phyloP scores from a whole-genome alignment of 495 filamentous ascomycete species.

The Tuber brumale region DNA sequence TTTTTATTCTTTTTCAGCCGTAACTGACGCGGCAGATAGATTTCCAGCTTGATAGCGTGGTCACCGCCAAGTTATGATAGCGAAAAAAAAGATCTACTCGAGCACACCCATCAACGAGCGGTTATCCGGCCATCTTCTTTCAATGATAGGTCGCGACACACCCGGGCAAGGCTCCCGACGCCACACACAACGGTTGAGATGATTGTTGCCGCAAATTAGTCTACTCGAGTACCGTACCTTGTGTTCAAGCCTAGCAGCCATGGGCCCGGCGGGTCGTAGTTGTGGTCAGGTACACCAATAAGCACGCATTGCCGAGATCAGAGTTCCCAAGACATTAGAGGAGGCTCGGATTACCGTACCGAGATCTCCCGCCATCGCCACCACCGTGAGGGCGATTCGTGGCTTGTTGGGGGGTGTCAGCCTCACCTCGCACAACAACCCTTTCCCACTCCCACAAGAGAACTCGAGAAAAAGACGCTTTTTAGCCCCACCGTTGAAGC shows the following conservation, averaged over 20 bases:
- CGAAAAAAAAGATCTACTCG: not conserved
- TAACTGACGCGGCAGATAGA: not conserved
- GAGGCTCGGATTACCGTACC: not conserved
- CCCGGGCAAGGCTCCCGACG: not conserved
- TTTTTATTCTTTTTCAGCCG: not conserved
- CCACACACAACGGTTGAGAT: not conserved
- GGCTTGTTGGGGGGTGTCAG: not conserved
- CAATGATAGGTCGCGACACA: too few relatives aligned
- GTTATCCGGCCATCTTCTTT: not conserved
- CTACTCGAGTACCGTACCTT: not conserved
- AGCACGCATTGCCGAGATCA: not conserved
- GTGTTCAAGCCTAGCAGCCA: not conserved
- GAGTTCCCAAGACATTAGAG: not conserved
- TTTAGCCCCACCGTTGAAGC: not conserved
- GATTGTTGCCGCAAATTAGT: not conserved
- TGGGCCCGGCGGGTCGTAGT: not conserved
- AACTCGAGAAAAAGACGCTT: not conserved
- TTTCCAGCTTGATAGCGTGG: not conserved
- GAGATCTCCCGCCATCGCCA: not conserved
- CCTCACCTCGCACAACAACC: not conserved
- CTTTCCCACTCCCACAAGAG: not conserved
- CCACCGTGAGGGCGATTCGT: not conserved
- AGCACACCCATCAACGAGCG: not conserved
- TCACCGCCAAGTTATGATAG: not conserved
- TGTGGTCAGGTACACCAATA: not conserved